These are phyloP conservation scores for Karstenula rhodostoma DNA, from an alignment of 2,329 filamentous ascomycete species.

Conservation along the genomic window DNA sequence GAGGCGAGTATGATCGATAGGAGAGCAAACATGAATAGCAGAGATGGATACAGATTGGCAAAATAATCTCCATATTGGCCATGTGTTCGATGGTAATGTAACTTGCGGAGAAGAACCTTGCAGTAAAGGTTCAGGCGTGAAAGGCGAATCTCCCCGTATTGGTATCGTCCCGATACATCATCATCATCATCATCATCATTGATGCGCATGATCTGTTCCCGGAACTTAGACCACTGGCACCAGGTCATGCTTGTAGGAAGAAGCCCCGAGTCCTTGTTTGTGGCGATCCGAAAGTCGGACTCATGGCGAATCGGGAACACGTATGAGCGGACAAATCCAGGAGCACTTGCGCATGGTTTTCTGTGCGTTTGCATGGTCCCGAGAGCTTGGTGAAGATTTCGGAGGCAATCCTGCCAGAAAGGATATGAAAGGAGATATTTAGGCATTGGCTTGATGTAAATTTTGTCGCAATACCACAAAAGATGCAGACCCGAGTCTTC, in stretches of 20 bases:
- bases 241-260: constrained; percentile 26
- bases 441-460: constrained; percentile 31
- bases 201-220: constrained; percentile 12
- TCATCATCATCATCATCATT: constrained; percentile 30
- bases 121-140: constrained; percentile 55
- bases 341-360: constrained; percentile 15
- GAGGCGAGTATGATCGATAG: constrained; percentile 26
- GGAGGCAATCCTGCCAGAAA: constrained; percentile 23
- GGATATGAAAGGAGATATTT: constrained; percentile 22
- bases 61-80: not conserved
- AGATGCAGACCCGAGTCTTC: constrained; percentile 33
- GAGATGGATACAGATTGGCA: constrained; percentile 17
- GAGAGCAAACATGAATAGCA: constrained; percentile 25
- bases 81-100: not conserved
- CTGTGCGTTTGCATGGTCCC: constrained; percentile 1
- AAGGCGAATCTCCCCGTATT: constrained; percentile 56
- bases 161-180: constrained; percentile 48
- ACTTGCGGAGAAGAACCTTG: constrained; percentile 7
- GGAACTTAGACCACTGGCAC: constrained; percentile 26
- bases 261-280: constrained; percentile 16
- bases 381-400: too few relatives aligned
- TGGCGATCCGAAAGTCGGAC: constrained; percentile 43
- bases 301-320: constrained; percentile 49
- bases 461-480: constrained; percentile 26
- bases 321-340: constrained; percentile 53